Base-by-base conservation (phyloP, 1,284 basidiomycete species). In the Cryptococcus hybrid region DNA sequence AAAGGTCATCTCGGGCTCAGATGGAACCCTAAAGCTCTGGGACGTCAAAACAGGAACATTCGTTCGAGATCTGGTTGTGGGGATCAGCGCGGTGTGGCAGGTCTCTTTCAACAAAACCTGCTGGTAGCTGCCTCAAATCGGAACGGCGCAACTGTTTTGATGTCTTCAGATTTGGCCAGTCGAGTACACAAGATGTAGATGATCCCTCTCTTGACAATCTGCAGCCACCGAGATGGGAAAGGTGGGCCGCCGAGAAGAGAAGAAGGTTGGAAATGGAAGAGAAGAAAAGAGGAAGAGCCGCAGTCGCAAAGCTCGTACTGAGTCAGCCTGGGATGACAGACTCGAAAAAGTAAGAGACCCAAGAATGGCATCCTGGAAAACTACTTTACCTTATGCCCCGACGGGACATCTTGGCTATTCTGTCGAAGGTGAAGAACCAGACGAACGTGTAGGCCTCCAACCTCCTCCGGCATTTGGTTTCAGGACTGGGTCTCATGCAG, bases 1-100 rank as follows among this genome's bases (percentile, higher is more conserved):
- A 82, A 95, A 95, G 74, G 90, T 97, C 51, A 83, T 97, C 46
- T 90, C 88, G 65, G 93, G 94, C 6, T 90, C 88, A 8, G 93
- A 96, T 68, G 94, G 93, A n/a, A 92, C 90, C 45, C 82, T 97
- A 64, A 96, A 96, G 82, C 89, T 96, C 84, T 97, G 94, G 94
- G 89, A 96, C 73, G 84, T 94, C 59, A 81, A 86, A 48, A 89
- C 92, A 57, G 92, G 93, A 34, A 83, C 83, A 0, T 86, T 90
- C 53, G 86, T 91, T 15, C 83, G 90, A 44, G 93, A 96, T 75
- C 80, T 97, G 59, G 81, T 96, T 59, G 89, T 88, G 1, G 89
- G 89, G 9, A 89, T 95, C 62, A 88, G 86, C 12, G 91, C 90
- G 13, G 93, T 97, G 13, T 96, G 93, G 93, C 93, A 96, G 76